Conservation (phyloP, 2,329 filamentous ascomycete genomes). For the Monosporascus sp. region DNA sequence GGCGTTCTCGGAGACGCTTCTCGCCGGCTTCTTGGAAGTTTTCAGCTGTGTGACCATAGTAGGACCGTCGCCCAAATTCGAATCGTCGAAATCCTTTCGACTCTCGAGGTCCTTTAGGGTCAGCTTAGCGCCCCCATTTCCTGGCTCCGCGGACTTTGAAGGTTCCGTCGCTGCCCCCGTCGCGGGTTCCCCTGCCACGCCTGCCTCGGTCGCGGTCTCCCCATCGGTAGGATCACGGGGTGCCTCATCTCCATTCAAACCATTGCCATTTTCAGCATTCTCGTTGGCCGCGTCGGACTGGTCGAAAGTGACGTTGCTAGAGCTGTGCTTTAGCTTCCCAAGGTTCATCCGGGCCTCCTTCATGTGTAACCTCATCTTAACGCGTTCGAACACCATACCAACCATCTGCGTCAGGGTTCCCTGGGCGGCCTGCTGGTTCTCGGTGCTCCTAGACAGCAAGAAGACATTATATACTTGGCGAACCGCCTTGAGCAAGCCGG, state of each 20-base stretch:
- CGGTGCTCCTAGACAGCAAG: conserved; percentile 83
- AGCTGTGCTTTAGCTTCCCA: conserved; percentile 44
- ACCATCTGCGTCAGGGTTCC: conserved; percentile 98
- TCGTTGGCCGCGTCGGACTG: conserved; percentile 34
- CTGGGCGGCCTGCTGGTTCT: conserved; percentile 95
- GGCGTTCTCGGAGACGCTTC: conserved; percentile 49
- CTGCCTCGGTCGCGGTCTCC: no score
- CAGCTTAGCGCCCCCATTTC: conserved; percentile 43
- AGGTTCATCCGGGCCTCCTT: conserved; percentile 72
- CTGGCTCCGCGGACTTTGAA: conserved; percentile 8
- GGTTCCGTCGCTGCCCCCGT: conserved; percentile 20
- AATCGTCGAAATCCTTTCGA: conserved; percentile 64
- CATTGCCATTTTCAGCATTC: conserved; percentile 19
- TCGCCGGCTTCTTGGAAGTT: conserved; percentile 34
- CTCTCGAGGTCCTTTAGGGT: conserved; percentile 63
- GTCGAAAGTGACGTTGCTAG: conserved; percentile 48
- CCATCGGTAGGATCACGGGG: conserved; percentile 25
- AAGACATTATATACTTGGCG: conserved; percentile 99
- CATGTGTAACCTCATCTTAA: conserved; percentile 78
- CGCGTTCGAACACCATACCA: conserved; percentile 92
- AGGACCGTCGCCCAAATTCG: conserved; percentile 59
- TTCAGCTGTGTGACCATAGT: conserved; percentile 62
- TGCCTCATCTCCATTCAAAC: conserved; percentile 32
- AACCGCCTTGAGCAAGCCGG: conserved; percentile 91
- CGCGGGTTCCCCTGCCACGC: conserved; percentile 2